phyloP scores from a whole-genome alignment of 1,139 yeast genomes.

The Nakaseomyces sp. region DNA sequence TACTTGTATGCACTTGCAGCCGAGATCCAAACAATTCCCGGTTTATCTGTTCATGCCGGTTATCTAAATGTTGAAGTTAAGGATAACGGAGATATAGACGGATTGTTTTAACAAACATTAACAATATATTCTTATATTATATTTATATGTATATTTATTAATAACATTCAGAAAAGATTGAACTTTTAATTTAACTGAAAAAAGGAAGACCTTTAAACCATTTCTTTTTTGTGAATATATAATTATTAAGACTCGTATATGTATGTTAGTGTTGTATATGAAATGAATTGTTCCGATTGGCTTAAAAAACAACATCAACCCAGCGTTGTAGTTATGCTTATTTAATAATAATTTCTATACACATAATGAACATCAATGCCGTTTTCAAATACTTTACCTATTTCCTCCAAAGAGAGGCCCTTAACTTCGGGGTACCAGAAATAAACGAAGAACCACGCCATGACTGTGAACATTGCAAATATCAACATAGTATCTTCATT shows the following conservation, averaged over 20 bases:
- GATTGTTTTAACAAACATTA: conserved; percentile 75
- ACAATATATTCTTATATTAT: neutral
- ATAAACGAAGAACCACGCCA: conserved; percentile 37
- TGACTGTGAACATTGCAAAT: conserved; percentile 33
- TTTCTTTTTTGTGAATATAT: too few relatives aligned
- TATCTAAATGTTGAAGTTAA: conserved; percentile 95
- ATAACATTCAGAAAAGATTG: too few relatives aligned
- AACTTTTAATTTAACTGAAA: too few relatives aligned
- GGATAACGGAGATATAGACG: conserved; percentile 89
- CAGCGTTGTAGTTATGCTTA: neutral
- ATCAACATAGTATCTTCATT: conserved; percentile 34
- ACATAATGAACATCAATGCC: conserved; percentile 35
- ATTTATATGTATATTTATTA: neutral
- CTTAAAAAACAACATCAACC: too few relatives aligned
- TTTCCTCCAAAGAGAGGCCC: conserved; percentile 40
- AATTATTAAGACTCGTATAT: too few relatives aligned
- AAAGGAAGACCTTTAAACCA: too few relatives aligned
- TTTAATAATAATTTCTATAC: conserved; percentile 25
- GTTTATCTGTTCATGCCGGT: conserved; percentile 93
- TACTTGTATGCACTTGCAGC: conserved; percentile 95
- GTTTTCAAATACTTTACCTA: conserved; percentile 34
- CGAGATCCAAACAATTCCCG: conserved; percentile 95
- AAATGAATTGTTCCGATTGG: too few relatives aligned
- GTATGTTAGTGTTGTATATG: too few relatives aligned
- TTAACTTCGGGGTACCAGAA: conserved; percentile 42